Conservation (phyloP, 148 eudicot genomes). For the Arctostaphylos glauca region DNA sequence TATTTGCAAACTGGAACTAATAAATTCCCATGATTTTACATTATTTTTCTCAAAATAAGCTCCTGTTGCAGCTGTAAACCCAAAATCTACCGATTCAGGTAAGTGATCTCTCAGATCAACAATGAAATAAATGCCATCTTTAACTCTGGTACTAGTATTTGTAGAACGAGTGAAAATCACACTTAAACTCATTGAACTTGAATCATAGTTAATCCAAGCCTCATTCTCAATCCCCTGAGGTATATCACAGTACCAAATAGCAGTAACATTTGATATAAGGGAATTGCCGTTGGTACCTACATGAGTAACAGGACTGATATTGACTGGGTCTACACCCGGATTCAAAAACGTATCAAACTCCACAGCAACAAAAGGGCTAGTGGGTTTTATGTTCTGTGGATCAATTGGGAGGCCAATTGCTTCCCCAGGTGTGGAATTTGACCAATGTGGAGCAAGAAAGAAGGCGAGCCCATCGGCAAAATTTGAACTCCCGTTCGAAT, state of each 20-base stretch:
- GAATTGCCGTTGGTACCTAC: slow-evolving; percentile 24
- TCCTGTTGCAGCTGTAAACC: slow-evolving; percentile 40
- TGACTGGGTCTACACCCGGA: not conserved
- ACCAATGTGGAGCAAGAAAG: slow-evolving; percentile 27
- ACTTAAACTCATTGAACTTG: slow-evolving; percentile 8
- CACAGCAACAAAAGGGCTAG: slow-evolving; percentile 8
- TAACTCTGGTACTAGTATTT: not conserved
- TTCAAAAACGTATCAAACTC: slow-evolving; percentile 14
- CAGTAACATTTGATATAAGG: not conserved
- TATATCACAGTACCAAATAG: slow-evolving; percentile 5
- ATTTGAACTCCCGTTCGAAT: not conserved
- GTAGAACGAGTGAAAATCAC: slow-evolving; percentile 15
- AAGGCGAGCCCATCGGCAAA: slow-evolving; percentile 30
- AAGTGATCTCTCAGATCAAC: slow-evolving; percentile 30
- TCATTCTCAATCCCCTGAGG: not conserved
- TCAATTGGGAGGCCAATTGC: not conserved
- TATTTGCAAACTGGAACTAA: slow-evolving; percentile 18
- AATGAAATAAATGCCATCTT: not conserved
- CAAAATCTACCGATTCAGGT: slow-evolving; percentile 35
- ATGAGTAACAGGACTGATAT: slow-evolving; percentile 2
- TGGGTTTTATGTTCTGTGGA: not conserved
- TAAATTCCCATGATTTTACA: slow-evolving; percentile 31
- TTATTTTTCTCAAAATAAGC: slow-evolving; percentile 11
- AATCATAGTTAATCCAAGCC: slow-evolving; percentile 18
- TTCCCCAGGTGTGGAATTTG: not conserved